phyloP scores from a whole-genome alignment of 495 filamentous ascomycete species.

The Penicillium manginii region DNA sequence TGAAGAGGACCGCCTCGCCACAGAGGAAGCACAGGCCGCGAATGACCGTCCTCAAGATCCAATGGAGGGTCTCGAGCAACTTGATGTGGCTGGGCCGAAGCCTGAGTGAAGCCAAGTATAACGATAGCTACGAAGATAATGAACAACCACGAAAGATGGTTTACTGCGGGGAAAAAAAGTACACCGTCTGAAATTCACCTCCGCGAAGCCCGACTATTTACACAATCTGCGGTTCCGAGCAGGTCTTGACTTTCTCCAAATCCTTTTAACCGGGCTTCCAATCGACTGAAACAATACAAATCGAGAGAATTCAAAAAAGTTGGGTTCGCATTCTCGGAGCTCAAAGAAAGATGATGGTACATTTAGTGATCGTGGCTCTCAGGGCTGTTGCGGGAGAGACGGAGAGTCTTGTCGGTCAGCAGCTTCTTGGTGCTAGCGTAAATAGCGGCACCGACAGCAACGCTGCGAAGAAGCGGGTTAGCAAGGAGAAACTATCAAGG shows the following conservation, averaged over 20 bases:
- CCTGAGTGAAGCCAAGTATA: slow-evolving; percentile 58
- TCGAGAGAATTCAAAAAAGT: slow-evolving; percentile 30
- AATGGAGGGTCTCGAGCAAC: slow-evolving; percentile 92
- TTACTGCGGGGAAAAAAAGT: slow-evolving; percentile 30
- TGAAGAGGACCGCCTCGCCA: slow-evolving; percentile 77
- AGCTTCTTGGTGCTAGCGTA: slow-evolving; percentile 85
- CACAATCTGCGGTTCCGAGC: slow-evolving; percentile 37
- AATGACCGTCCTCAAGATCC: slow-evolving; percentile 72
- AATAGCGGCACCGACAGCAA: slow-evolving; percentile 70
- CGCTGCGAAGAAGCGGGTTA: slow-evolving; percentile 48
- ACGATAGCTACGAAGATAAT: slow-evolving; percentile 29
- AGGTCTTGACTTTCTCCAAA: slow-evolving; percentile 25
- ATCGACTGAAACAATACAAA: slow-evolving; percentile 43
- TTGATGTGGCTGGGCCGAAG: slow-evolving; percentile 92
- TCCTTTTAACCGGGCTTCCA: slow-evolving; percentile 28
- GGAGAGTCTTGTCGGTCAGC: slow-evolving; percentile 85
- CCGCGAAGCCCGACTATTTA: slow-evolving; percentile 47
- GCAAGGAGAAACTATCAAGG: slow-evolving; percentile 3
- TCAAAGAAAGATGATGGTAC: slow-evolving; percentile 44
- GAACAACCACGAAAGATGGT: slow-evolving; percentile 36
- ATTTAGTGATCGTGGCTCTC: slow-evolving; percentile 53
- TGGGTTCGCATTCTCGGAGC: slow-evolving; percentile 38
- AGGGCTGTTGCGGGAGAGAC: slow-evolving; percentile 63
- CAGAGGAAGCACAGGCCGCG: slow-evolving; percentile 58
- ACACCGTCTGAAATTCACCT: slow-evolving; percentile 32